Percentiles rank a stretch among this genome's conserved stretches.
These are phyloP conservation scores for Lantana camara DNA, from an alignment of 257 asterid species.

Conservation along the genomic window DNA sequence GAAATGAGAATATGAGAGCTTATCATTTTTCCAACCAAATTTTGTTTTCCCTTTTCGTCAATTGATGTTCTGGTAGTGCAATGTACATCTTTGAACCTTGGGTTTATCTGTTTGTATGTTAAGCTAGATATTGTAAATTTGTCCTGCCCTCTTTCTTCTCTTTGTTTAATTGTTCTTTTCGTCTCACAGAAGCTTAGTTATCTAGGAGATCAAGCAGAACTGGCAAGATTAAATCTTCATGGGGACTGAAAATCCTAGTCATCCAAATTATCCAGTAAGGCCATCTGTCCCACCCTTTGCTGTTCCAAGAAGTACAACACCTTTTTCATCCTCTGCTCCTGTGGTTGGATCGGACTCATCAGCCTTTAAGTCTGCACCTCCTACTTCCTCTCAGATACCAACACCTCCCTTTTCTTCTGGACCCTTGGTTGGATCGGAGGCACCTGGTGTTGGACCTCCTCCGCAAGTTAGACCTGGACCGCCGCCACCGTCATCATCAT, in stretches of 20 bases:
- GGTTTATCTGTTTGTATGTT: background rate
- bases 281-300: constrained; percentile 50
- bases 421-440: constrained; percentile 39
- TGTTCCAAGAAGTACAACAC: constrained; percentile 44
- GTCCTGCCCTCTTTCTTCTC: background rate
- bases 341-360: constrained; percentile 43
- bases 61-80: background rate
- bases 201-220: constrained; percentile 32
- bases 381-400: constrained; percentile 40
- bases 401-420: constrained; percentile 39
- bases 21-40: background rate
- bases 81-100: background rate
- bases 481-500: constrained; percentile 30
- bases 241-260: constrained; percentile 72
- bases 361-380: constrained; percentile 42
- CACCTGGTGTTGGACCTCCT: constrained; percentile 46
- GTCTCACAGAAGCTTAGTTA: constrained; percentile 41
- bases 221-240: constrained; percentile 32
- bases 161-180: constrained; percentile 21
- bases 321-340: constrained; percentile 55
- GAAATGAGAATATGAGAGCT: too few relatives aligned
- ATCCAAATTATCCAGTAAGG: constrained; percentile 46
- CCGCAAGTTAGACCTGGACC: constrained; percentile 46
- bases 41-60: too few relatives aligned
- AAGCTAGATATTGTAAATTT: background rate